These are phyloP conservation scores for Coemansia sp. DNA, from an alignment of 192 early-diverging fungal genomes.

Conservation along the genomic window DNA sequence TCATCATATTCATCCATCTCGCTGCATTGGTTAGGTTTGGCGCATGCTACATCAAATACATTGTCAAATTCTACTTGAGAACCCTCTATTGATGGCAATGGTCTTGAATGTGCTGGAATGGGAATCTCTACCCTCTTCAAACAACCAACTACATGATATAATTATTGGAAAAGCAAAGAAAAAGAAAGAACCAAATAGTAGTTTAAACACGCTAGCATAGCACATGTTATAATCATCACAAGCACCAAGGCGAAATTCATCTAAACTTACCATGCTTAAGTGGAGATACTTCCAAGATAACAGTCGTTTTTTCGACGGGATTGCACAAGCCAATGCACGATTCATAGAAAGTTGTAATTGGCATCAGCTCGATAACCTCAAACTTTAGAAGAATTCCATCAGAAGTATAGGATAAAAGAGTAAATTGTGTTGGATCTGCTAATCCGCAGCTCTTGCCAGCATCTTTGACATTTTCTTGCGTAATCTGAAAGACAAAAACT, in stretches of 20 bases:
- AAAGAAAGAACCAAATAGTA: too few species aligned
- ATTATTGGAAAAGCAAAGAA: too few species aligned
- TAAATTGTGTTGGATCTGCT: constrained; percentile 6
- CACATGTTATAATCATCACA: too few species aligned
- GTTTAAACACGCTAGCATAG: too few species aligned
- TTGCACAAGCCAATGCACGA: constrained; percentile 38
- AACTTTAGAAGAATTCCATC: constrained; percentile 36
- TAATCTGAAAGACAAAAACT: constrained; percentile 27
- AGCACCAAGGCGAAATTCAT: not conserved
- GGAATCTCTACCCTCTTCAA: constrained; percentile 9
- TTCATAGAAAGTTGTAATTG: constrained; percentile 17
- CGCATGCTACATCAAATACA: too few species aligned
- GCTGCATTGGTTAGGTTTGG: too few species aligned
- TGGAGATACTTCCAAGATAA: constrained; percentile 34
- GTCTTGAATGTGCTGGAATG: not conserved
- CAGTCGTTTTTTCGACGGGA: constrained; percentile 15
- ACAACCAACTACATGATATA: constrained; percentile 27
- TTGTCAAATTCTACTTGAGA: too few species aligned
- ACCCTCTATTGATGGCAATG: not conserved
- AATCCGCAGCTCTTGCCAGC: not conserved
- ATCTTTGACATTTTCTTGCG: not conserved
- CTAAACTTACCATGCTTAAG: constrained; percentile 35
- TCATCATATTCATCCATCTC: constrained; percentile 15
- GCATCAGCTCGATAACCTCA: constrained; percentile 18
- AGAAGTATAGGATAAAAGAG: constrained; percentile 27